phyloP scores from a whole-genome alignment of 139 green algal genomes.

The Coccomyxa sp. region DNA sequence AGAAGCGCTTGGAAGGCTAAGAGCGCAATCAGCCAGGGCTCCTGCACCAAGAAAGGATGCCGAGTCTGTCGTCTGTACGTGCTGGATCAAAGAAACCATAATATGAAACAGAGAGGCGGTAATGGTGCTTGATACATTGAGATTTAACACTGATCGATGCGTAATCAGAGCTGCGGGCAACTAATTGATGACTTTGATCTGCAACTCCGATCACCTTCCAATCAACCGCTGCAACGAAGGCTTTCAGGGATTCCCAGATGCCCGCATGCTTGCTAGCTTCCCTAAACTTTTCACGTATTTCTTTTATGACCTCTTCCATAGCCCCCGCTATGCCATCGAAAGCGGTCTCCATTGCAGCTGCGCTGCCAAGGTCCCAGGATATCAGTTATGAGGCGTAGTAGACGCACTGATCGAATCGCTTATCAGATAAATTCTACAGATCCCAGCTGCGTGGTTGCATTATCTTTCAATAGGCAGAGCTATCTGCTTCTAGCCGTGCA shows the following conservation, averaged over 20 bases:
- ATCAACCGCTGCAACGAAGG: constrained; percentile 41
- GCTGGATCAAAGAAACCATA: neutral
- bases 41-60: constrained; percentile 13
- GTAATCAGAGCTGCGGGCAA: neutral
- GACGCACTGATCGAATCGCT: too few species aligned
- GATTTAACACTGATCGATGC: too few species aligned
- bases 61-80: neutral
- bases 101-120: too few species aligned
- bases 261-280: constrained; percentile 13
- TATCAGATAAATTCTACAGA: too few species aligned
- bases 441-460: too few species aligned
- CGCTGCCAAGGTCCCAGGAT: too few species aligned
- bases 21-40: constrained; percentile 42
- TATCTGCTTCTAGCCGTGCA: too few species aligned
- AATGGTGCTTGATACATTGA: neutral
- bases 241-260: constrained; percentile 25
- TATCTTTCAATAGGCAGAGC: too few species aligned
- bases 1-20: constrained; percentile 34
- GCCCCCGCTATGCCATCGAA: neutral
- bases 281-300: constrained; percentile 27
- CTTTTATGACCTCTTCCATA: constrained; percentile 10
- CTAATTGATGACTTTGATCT: too few species aligned
- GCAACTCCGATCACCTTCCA: constrained; percentile 24
- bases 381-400: too few species aligned
- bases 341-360: too few species aligned